Percentiles rank a stretch among this genome's conserved stretches.
phyloP scores from a whole-genome alignment of 2,329 filamentous ascomycete species.

The Karstenula rhodostoma region DNA sequence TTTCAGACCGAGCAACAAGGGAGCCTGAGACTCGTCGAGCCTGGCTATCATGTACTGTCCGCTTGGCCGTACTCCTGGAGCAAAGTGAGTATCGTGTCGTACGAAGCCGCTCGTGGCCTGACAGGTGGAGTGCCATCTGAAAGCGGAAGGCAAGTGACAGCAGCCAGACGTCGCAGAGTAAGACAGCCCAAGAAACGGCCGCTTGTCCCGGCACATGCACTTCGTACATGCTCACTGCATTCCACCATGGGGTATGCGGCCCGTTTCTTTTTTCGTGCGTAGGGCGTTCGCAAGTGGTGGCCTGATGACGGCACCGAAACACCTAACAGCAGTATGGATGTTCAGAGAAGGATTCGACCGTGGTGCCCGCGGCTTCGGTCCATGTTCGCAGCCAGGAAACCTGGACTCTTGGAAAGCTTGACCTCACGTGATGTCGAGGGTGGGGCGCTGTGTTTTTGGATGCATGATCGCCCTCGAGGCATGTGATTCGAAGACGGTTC shows the following conservation, averaged over 20 bases:
- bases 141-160: constrained; percentile 19
- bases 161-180: constrained; percentile 23
- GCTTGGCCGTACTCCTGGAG: constrained; percentile 3
- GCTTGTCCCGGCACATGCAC: constrained; percentile 3
- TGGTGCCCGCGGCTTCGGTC: neutral
- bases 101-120: constrained; percentile 11
- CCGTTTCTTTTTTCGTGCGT: constrained; percentile 4
- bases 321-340: neutral
- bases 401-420: constrained; percentile 1
- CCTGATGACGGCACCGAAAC: neutral
- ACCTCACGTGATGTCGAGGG: constrained; percentile 7
- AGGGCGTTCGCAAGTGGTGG: neutral
- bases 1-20: constrained; percentile 12
- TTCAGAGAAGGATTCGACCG: neutral
- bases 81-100: constrained; percentile 12
- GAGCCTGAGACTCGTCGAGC: constrained; percentile 18
- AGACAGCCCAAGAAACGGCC: constrained; percentile 14
- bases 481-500: neutral
- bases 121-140: constrained; percentile 12
- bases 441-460: neutral
- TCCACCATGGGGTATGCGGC: constrained; percentile 6
- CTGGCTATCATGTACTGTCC: constrained; percentile 1
- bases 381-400: neutral
- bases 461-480: neutral
- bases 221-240: neutral